A percentile compares a stretch with the other conserved stretches of the same genome.
Evolutionary conservation across 2,329 filamentous ascomycete species (phyloP).

Genomic region (Diaporthe vaccinii): DNA sequence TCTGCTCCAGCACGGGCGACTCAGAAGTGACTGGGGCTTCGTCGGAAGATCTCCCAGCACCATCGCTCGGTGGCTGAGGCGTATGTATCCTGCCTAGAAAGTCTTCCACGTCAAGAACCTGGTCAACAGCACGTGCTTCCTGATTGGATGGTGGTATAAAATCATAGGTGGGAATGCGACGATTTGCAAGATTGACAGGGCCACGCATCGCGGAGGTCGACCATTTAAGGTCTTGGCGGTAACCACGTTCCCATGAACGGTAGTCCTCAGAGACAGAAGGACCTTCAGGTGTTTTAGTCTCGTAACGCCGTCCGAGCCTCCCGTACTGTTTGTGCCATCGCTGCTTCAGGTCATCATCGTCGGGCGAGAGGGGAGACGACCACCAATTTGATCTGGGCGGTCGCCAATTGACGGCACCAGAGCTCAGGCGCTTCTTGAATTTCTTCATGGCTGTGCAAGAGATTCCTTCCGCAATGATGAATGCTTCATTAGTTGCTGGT

Average conservation of each 20-base stretch:
- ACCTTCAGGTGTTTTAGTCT: not conserved
- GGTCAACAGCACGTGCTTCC: not conserved
- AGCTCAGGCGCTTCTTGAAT: not conserved
- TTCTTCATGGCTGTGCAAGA: not conserved
- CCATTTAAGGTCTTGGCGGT: no score
- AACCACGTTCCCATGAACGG: not conserved
- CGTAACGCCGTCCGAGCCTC: not conserved
- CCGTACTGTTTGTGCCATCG: not conserved
- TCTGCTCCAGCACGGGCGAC: not conserved
- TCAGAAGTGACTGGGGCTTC: not conserved
- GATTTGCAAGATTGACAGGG: not conserved
- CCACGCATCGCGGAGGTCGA: no score
- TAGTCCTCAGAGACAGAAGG: not conserved
- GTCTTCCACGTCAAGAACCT: not conserved
- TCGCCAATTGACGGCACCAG: not conserved
- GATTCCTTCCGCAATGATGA: not conserved
- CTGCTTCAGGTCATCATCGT: not conserved
- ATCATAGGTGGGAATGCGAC: not conserved
- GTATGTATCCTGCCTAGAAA: not conserved
- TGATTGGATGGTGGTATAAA: not conserved
- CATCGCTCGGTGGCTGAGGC: not conserved
- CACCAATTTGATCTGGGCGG: conserved; percentile 1
- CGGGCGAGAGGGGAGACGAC: conserved; percentile 21
- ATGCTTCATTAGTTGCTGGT: not conserved
- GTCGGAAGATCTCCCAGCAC: not conserved